These are phyloP conservation scores for Cucurbita moschata DNA, from an alignment of 306 rosid species.

Conservation along the genomic window DNA sequence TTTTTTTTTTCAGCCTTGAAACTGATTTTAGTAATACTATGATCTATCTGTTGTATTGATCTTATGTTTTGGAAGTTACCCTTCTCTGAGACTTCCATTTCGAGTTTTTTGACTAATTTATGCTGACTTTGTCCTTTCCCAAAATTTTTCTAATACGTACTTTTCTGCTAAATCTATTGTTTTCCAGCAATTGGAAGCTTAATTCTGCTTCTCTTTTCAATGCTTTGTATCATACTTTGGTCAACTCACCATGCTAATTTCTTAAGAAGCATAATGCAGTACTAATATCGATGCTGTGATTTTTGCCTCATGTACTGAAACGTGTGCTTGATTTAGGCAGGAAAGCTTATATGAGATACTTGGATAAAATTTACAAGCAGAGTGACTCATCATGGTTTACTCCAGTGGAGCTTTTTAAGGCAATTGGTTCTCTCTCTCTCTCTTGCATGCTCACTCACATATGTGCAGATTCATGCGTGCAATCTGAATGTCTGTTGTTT, in stretches of 20 bases:
- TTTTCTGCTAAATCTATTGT: neutral
- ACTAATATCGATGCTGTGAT: neutral
- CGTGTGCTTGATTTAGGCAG: constrained; percentile 46
- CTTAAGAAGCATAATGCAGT: neutral
- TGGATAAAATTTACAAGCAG: constrained; percentile 71
- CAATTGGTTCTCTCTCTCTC: constrained; percentile 2
- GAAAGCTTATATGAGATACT: constrained; percentile 63
- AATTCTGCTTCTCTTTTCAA: neutral
- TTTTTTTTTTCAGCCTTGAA: neutral
- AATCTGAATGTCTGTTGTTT: neutral
- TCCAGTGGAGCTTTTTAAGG: constrained; percentile 93
- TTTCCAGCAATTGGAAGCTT: too few relatives aligned
- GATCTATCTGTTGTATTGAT: neutral
- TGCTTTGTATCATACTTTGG: neutral
- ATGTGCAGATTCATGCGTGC: neutral
- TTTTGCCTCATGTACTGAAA: neutral
- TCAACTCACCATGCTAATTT: neutral
- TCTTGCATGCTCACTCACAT: neutral
- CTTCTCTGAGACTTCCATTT: neutral
- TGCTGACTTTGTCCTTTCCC: neutral
- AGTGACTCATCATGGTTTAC: constrained; percentile 81
- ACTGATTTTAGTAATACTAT: neutral
- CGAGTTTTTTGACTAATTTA: neutral
- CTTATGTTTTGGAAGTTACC: neutral
- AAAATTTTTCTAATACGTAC: neutral